Base-by-base conservation (phyloP, 1,139 yeast species). In the Sugiyamaella castrensis region DNA sequence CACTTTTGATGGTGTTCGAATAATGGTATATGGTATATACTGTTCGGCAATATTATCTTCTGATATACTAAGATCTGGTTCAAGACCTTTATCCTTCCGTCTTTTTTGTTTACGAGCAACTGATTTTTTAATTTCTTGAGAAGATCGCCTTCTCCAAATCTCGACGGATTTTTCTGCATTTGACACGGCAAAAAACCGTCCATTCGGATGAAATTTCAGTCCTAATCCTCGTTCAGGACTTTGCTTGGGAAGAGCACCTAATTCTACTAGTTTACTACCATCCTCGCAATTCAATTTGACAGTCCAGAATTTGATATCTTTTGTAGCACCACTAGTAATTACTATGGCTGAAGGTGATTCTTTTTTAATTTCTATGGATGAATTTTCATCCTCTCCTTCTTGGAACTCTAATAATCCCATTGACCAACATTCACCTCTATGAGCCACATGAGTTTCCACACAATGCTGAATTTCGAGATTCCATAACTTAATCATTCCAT, bases 371-470 rank as follows among this genome's bases (percentile, higher is more conserved):
- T 36, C 42, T 3, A 9, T 13, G 13, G 6, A n/a, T 4, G 31
- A 15, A 7, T 38, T 29, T 11, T 37, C 44, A 37, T 38, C n/a
- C 34, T 45, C 13, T 13, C 61, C 53, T 31, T 46, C 41, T 50
- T 70, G 69, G 8, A 29, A 29, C 24, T 43, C 41, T 7, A 27
- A 27, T 29, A 82, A 66, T 1, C 81, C 87, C 65, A 88, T 67
- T 2, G 87, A 72, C 98, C 98, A 91, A 70, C 96, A 87, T 67
- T 92, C 98, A 55, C 89, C 89, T 12, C 87, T 77, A 64, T 89
- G 96, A 1, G 98, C 96, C 54, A 91, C 81, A 66, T 89, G 98
- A 0, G 98, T 89, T 66, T 92, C 99, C 12, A 89, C 74, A 69
- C 97, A 88, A 65, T 88, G 96, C 64, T 87, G 91, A 10, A 94